Percentiles rank a stretch among this genome's conserved stretches.
phyloP scores from a whole-genome alignment of 345 rosid genomes.

The Laguncularia racemosa region DNA sequence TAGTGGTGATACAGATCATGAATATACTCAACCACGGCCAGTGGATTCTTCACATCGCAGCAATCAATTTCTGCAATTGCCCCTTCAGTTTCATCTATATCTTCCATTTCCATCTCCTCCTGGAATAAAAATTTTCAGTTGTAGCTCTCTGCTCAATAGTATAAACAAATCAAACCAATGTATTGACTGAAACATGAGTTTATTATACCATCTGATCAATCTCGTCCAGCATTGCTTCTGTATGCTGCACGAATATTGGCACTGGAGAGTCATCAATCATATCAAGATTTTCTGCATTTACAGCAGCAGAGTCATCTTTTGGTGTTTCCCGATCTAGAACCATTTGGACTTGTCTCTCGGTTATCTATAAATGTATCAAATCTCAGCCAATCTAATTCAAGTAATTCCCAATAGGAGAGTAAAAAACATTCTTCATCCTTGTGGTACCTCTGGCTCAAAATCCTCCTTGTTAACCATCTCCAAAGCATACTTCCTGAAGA shows the following conservation, averaged over 20 bases:
- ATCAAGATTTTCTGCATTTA: slow-evolving; percentile 41
- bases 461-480: slow-evolving; percentile 63
- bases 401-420: slow-evolving; percentile 1
- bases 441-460: slow-evolving; percentile 35
- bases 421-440: slow-evolving; percentile 1
- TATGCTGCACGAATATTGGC: slow-evolving; percentile 85
- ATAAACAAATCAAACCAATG: background rate
- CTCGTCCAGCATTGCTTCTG: slow-evolving; percentile 85
- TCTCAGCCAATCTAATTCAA: background rate
- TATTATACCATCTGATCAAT: slow-evolving; percentile 72
- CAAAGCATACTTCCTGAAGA: slow-evolving; percentile 65
- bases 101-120: slow-evolving; percentile 93
- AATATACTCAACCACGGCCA: slow-evolving; percentile 78
- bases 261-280: slow-evolving; percentile 36
- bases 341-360: slow-evolving; percentile 24
- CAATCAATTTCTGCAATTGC: slow-evolving; percentile 59
- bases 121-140: slow-evolving; percentile 12
- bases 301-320: slow-evolving; percentile 27
- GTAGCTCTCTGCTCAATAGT: background rate
- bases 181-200: background rate
- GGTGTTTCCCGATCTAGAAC: slow-evolving; percentile 23
- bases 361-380: slow-evolving; percentile 26
- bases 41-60: slow-evolving; percentile 53
- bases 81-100: slow-evolving; percentile 33
- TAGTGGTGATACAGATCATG: slow-evolving; percentile 65